Evolutionary conservation across 1,139 yeast genomes (phyloP), one percentile per base, ranked within the genome.

Genomic region (Saccharomyces hybrid): DNA sequence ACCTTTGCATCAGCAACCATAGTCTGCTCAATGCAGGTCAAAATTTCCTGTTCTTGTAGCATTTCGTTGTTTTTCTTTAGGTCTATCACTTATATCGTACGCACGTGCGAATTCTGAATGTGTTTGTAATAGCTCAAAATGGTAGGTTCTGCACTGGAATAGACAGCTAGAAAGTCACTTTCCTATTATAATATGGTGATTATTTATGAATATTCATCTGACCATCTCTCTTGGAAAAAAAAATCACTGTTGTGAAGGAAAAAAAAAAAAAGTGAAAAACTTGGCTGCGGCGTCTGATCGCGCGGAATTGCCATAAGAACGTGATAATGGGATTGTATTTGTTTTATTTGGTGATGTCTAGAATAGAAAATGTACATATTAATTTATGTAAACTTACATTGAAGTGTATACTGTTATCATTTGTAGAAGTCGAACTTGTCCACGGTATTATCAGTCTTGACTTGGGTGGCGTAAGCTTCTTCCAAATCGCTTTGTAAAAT

Each of bases 381-480:
- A 38, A 4, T 16, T 34, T 38, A 27, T 52, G 29, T 50, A 47
- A 31, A 50, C 41, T 28, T 26, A 38, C n/a, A 38, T 16, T 38
- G 9, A 38, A 38, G n/a, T 16, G 44, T 38, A 38, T 47, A 34
- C 50, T 42, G 41, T 49, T 28, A 55, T 64, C 64, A 95, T 78
- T 90, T 93, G 75, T 95, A 95, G 80, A 95, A 95, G 58, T 93
- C 99, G 74, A 91, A 93, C 77, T 93, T 95, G 73, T 93, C 99
- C 63, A 88, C 95, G 71, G 95, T 99, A 63, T 84, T 83, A 56
- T 96, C 96, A 4, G 96, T 81, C 79, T 93, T 95, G 61, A 95
- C 98, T 78, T 93, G 98, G 53, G 96, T 77, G 57, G 95, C 87
- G 74, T 95, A 95, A 7, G 99, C 99, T 75, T 95, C 99, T 71